phyloP scores from a whole-genome alignment of 1,284 basidiomycete genomes.

The Marasmius oreades region DNA sequence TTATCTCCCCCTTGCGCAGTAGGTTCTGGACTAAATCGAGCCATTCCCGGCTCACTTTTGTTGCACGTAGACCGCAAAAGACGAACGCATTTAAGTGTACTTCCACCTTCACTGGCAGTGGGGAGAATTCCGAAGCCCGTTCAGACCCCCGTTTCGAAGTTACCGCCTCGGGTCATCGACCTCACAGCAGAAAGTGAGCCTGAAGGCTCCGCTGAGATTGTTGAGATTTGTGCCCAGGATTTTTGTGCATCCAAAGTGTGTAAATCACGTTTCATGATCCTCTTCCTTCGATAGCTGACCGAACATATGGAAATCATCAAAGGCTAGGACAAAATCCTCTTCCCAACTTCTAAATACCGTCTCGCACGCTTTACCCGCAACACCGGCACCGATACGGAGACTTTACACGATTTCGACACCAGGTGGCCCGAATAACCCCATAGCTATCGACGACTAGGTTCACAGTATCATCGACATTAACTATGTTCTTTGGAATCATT shows the following conservation, averaged over 20 bases:
- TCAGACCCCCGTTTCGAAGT: not conserved
- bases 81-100: not conserved
- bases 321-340: no score
- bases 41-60: not conserved
- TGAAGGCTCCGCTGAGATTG: not conserved
- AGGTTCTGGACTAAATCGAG: not conserved
- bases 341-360: no score
- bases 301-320: no score
- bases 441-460: no score
- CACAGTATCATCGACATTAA: no score
- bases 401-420: no score
- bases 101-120: not conserved
- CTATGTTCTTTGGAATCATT: no score
- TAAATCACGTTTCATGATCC: not conserved
- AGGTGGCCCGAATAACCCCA: no score
- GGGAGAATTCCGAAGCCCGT: not conserved
- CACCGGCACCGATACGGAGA: no score
- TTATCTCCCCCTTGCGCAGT: not conserved
- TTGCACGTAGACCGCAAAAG: not conserved
- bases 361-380: no score
- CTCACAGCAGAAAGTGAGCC: not conserved
- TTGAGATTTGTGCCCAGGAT: not conserved
- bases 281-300: not conserved
- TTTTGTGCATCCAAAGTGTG: not conserved
- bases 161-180: not conserved